Evolutionary conservation across 495 filamentous ascomycete genomes (phyloP).

Genomic region (Immersiella caudata): DNA sequence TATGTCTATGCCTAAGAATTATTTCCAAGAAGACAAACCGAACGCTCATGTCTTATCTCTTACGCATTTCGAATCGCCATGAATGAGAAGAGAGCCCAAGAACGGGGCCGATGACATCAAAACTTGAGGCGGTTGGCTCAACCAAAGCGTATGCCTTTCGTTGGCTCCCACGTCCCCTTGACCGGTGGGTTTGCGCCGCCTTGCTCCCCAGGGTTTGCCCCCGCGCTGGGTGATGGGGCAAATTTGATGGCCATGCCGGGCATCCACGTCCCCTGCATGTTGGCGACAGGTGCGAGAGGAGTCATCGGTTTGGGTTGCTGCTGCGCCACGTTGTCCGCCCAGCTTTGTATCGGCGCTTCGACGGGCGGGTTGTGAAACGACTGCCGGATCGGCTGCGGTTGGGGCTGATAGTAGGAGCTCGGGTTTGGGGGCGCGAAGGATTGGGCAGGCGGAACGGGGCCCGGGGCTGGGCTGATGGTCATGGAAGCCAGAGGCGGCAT

Average conservation of each 20-base stretch:
- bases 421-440: conserved; percentile 26
- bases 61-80: neutral
- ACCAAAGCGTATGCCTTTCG: conserved; percentile 64
- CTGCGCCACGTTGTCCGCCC: conserved; percentile 52
- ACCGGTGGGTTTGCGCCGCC: conserved; percentile 16
- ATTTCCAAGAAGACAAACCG: neutral
- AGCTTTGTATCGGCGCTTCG: conserved; percentile 54
- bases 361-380: conserved; percentile 32
- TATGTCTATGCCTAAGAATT: neutral
- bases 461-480: conserved; percentile 34
- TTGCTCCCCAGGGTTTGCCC: conserved; percentile 13
- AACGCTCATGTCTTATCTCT: neutral
- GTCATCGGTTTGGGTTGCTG: conserved; percentile 57
- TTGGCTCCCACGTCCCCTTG: conserved; percentile 62
- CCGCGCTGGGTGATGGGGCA: conserved; percentile 28
- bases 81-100: too few relatives aligned
- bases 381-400: conserved; percentile 40
- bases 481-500: conserved; percentile 54
- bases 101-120: too few relatives aligned
- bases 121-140: conserved; percentile 26
- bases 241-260: conserved; percentile 82
- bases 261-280: conserved; percentile 66
- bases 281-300: conserved; percentile 37
- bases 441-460: conserved; percentile 21
- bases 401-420: conserved; percentile 33